Evolutionary conservation across 345 rosid genomes (phyloP).

Genomic region (Pugionium dolabratum): DNA sequence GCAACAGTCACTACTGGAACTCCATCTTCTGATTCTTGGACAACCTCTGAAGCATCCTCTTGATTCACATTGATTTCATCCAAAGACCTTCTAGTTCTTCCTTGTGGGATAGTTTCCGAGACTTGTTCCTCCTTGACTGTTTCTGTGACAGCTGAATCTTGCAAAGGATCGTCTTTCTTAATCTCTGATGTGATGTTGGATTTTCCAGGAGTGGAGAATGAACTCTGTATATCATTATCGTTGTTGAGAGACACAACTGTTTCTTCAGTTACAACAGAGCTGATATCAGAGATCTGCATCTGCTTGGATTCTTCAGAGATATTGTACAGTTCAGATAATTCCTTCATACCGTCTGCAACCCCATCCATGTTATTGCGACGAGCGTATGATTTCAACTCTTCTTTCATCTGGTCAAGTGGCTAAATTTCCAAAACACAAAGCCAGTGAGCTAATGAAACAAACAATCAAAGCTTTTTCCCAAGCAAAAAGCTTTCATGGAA

Average conservation of each 20-base stretch:
- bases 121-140: constrained; percentile 21
- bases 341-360: constrained; percentile 52
- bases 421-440: constrained; percentile 37
- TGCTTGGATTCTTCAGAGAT: constrained; percentile 56
- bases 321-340: constrained; percentile 57
- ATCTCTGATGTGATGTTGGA: constrained; percentile 30
- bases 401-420: constrained; percentile 69
- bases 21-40: constrained; percentile 48
- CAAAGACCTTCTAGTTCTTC: constrained; percentile 27
- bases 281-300: constrained; percentile 55
- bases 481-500: not conserved
- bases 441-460: not conserved
- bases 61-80: constrained; percentile 34
- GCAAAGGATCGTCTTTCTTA: constrained; percentile 16
- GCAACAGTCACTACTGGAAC: constrained; percentile 49
- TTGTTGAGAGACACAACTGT: constrained; percentile 5
- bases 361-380: constrained; percentile 62
- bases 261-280: constrained; percentile 62
- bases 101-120: constrained; percentile 21
- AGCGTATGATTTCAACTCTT: constrained; percentile 72
- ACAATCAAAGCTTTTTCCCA: not conserved
- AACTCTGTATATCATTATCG: constrained; percentile 34
- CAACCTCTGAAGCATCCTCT: constrained; percentile 17
- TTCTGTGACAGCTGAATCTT: constrained; percentile 22
- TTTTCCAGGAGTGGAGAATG: constrained; percentile 30